A percentile compares a stretch with the other conserved stretches of the same genome.
Evolutionary conservation across 2,329 filamentous ascomycete species (phyloP).

Genomic region (Lomentospora prolificans): DNA sequence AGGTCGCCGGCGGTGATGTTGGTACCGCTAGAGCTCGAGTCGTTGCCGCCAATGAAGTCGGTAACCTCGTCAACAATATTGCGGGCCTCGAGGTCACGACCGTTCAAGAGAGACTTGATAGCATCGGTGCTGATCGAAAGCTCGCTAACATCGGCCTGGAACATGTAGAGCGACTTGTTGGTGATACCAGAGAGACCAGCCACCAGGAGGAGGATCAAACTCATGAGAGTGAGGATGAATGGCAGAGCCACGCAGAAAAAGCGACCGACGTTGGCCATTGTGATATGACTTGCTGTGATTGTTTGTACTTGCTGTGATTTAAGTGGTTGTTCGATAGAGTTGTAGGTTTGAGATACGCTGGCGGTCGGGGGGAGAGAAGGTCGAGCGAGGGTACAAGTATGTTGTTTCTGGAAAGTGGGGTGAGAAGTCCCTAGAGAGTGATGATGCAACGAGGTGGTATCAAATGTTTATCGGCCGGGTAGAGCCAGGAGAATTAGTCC

Average conservation of each 20-base stretch:
- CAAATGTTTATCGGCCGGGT: not conserved
- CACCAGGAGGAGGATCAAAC: slow-evolving; percentile 59
- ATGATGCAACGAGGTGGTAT: not conserved
- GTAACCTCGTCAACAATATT: slow-evolving; percentile 11
- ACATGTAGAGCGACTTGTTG: slow-evolving; percentile 47
- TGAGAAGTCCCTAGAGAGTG: too few species aligned
- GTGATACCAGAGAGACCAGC: slow-evolving; percentile 45
- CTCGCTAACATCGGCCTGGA: slow-evolving; percentile 52
- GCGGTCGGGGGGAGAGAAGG: not conserved
- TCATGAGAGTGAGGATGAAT: slow-evolving; percentile 68
- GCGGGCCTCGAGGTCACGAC: slow-evolving; percentile 9
- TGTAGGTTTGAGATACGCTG: too few species aligned
- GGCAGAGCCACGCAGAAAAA: slow-evolving; percentile 82
- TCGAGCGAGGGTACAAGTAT: too few species aligned
- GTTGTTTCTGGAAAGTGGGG: too few species aligned
- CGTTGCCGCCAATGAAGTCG: slow-evolving; percentile 9
- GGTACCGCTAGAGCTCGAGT: slow-evolving; percentile 14
- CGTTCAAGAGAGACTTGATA: slow-evolving; percentile 5
- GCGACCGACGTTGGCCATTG: slow-evolving; percentile 46
- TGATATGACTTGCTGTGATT: not conserved
- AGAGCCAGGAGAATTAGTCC: not conserved
- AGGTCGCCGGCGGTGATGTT: slow-evolving; percentile 51
- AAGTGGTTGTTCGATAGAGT: not conserved
- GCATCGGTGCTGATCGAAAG: slow-evolving; percentile 34
- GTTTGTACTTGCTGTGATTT: not conserved